Conservation (phyloP, 2,329 filamentous ascomycete species). For the Sclerotinia subarctica region DNA sequence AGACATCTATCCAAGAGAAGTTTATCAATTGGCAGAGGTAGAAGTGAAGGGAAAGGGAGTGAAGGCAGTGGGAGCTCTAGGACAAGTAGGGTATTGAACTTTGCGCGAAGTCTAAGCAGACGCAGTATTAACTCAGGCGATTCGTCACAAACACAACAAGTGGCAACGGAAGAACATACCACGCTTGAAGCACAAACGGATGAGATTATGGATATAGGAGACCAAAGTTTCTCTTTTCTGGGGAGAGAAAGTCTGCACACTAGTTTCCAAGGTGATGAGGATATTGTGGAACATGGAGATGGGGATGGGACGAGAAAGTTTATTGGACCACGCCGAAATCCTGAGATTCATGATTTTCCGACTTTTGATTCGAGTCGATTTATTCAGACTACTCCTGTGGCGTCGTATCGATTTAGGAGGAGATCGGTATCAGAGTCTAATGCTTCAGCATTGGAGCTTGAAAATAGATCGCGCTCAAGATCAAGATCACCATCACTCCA, state of each 20-base stretch:
- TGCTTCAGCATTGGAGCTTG: not conserved
- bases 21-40: not conserved
- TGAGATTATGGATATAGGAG: not conserved
- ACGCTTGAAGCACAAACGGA: not conserved
- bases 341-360: conserved; percentile 6
- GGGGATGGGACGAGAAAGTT: not conserved
- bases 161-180: not conserved
- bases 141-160: not conserved
- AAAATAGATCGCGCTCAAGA: not conserved
- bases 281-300: not conserved
- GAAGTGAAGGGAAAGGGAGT: not conserved
- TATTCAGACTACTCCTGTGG: not conserved
- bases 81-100: not conserved
- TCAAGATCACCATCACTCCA: not conserved
- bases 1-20: not conserved
- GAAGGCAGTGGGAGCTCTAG: no score
- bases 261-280: conserved; percentile 7
- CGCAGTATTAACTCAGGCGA: not conserved
- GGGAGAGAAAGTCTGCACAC: not conserved
- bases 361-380: not conserved
- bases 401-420: not conserved
- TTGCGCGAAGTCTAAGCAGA: not conserved
- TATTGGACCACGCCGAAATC: not conserved
- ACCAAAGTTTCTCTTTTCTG: not conserved
- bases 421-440: not conserved